phyloP scores from a whole-genome alignment of 2,329 filamentous ascomycete species.

The Didymella pomorum region DNA sequence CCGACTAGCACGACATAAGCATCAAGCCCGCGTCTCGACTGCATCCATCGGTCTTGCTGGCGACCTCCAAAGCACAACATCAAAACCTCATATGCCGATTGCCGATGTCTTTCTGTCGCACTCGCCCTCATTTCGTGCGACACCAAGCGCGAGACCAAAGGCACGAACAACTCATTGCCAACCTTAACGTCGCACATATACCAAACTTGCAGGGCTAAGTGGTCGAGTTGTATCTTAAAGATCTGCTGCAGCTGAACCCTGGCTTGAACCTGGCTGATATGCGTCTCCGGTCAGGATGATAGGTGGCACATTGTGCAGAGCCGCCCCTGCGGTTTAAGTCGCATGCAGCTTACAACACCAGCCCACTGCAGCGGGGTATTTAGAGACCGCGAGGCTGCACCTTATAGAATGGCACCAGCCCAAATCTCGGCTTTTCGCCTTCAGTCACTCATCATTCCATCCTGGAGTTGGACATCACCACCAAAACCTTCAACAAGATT shows the following conservation, averaged over 20 bases:
- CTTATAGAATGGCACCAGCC: neutral
- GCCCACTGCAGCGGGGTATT: neutral
- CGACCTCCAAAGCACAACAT: neutral
- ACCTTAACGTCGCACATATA: neutral
- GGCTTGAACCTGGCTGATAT: neutral
- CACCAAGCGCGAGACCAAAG: neutral
- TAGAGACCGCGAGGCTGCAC: neutral
- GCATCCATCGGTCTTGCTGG: neutral
- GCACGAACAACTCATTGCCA: neutral
- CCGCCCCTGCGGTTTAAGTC: neutral
- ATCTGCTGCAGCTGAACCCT: neutral
- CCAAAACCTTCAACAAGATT: neutral
- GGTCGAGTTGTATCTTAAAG: neutral
- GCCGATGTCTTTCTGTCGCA: neutral
- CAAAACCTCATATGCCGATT: neutral
- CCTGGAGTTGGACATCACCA: too few relatives aligned
- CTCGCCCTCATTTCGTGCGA: neutral
- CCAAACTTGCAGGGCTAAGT: neutral
- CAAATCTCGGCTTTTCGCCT: neutral
- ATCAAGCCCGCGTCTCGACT: neutral
- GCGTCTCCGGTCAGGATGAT: neutral
- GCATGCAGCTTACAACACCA: neutral
- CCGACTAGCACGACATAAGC: neutral
- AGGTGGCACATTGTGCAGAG: neutral
- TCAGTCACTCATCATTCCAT: too few relatives aligned